Conservation (phyloP, 805 yeast species). For the Saccharomyces jurei region DNA sequence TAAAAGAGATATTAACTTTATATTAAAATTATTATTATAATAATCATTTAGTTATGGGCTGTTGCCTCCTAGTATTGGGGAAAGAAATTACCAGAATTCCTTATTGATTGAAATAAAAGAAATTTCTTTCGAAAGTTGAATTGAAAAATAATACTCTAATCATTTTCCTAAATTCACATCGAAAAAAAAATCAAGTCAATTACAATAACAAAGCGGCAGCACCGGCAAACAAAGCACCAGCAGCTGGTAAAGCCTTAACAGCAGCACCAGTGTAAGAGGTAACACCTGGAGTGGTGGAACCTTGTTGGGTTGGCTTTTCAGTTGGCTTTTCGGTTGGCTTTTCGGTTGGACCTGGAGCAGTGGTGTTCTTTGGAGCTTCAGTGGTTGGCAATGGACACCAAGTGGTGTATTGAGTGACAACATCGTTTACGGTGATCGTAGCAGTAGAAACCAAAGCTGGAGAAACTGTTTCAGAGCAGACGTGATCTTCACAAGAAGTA, state of each 20-base stretch:
- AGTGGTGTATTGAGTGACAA: constrained; percentile 24
- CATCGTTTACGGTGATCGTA: constrained; percentile 20
- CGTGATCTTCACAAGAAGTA: constrained; percentile 3
- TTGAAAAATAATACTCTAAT: not conserved
- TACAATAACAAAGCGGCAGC: constrained; percentile 42
- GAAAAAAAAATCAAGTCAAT: constrained; percentile 13
- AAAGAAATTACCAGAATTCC: not conserved
- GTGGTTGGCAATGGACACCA: constrained; percentile 32
- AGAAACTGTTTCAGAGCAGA: constrained; percentile 9
- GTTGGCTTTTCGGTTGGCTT: constrained; percentile 3
- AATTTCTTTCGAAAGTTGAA: not conserved
- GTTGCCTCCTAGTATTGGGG: not conserved
- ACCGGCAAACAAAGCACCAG: constrained; percentile 43
- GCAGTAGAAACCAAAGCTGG: constrained; percentile 15
- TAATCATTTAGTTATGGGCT: not conserved
- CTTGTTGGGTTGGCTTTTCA: constrained; percentile 6
- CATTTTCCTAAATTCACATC: not conserved
- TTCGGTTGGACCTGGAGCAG: constrained; percentile 21
- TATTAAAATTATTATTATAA: not conserved
- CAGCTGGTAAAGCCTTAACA: constrained; percentile 39
- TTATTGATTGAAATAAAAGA: not conserved
- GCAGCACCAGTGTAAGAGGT: constrained; percentile 39
- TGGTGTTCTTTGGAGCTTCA: constrained; percentile 9
- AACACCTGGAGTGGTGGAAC: constrained; percentile 15
- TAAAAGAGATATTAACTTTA: not conserved